A percentile compares a stretch with the other conserved stretches of the same genome.
phyloP scores from a whole-genome alignment of 345 rosid genomes.

The Nasturtium officinale region DNA sequence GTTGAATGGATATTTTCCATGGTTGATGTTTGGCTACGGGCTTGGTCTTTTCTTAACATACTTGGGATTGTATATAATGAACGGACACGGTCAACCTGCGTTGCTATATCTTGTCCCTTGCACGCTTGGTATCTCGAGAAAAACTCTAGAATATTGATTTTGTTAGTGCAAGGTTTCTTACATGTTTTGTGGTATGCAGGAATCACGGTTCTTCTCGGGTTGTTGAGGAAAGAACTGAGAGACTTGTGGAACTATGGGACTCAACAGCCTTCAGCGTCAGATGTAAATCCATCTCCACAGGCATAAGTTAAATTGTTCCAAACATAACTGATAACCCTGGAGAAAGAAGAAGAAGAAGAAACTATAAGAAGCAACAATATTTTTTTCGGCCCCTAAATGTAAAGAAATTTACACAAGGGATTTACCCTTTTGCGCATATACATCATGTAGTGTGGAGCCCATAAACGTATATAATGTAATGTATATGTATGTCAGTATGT shows the following conservation, averaged over 20 bases:
- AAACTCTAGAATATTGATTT: neutral
- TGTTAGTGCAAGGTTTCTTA: neutral
- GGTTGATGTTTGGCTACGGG: slow-evolving; percentile 82
- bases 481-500: neutral
- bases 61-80: slow-evolving; percentile 84
- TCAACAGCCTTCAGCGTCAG: slow-evolving; percentile 35
- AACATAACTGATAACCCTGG: slow-evolving; percentile 9
- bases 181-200: slow-evolving; percentile 47
- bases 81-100: slow-evolving; percentile 97
- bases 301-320: slow-evolving; percentile 23
- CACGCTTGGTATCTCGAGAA: slow-evolving; percentile 69
- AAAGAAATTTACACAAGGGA: slow-evolving; percentile 11
- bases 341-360: neutral
- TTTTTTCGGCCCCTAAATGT: neutral
- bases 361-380: neutral
- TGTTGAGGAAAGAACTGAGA: slow-evolving; percentile 65
- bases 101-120: slow-evolving; percentile 99
- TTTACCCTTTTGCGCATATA: slow-evolving; percentile 14
- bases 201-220: slow-evolving; percentile 56
- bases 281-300: slow-evolving; percentile 27
- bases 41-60: slow-evolving; percentile 81
- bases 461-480: slow-evolving; percentile 19
- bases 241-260: slow-evolving; percentile 61
- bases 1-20: slow-evolving; percentile 63
- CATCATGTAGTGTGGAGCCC: slow-evolving; percentile 19